Conservation (phyloP, 108 stramenopile species). For the Stephanodiscus triporus region DNA sequence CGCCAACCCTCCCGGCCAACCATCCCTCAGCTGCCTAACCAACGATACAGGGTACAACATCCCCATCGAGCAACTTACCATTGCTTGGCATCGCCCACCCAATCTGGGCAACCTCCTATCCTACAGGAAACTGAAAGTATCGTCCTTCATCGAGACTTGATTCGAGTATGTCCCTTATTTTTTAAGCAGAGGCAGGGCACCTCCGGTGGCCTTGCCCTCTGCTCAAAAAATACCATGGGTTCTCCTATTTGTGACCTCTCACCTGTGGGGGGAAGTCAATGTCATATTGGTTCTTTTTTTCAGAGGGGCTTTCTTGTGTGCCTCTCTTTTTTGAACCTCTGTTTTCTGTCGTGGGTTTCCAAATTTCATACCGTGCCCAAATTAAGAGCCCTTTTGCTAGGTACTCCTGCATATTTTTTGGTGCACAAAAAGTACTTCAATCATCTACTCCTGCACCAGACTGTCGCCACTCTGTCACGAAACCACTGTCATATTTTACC, state of each 20-base stretch:
- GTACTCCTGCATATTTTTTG: background rate
- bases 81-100: too few relatives aligned
- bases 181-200: too few relatives aligned
- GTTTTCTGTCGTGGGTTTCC: background rate
- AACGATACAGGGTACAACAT: too few relatives aligned
- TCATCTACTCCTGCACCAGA: background rate
- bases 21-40: too few relatives aligned
- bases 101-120: too few relatives aligned
- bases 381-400: background rate
- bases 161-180: too few relatives aligned
- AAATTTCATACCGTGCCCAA: background rate
- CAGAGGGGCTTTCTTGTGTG: background rate
- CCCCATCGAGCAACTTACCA: too few relatives aligned
- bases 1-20: too few relatives aligned
- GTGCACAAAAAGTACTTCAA: background rate
- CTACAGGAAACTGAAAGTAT: too few relatives aligned
- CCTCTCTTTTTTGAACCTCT: slow-evolving; percentile 7
- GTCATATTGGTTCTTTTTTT: slow-evolving; percentile 1
- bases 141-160: too few relatives aligned
- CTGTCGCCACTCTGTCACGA: background rate
- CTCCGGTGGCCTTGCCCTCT: slow-evolving; percentile 2
- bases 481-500: background rate
- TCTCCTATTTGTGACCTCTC: background rate
- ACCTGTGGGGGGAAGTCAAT: too few relatives aligned
- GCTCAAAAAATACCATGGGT: slow-evolving; percentile 2